phyloP scores from a whole-genome alignment of 495 filamentous ascomycete species.

The Penicillium antarcticum region DNA sequence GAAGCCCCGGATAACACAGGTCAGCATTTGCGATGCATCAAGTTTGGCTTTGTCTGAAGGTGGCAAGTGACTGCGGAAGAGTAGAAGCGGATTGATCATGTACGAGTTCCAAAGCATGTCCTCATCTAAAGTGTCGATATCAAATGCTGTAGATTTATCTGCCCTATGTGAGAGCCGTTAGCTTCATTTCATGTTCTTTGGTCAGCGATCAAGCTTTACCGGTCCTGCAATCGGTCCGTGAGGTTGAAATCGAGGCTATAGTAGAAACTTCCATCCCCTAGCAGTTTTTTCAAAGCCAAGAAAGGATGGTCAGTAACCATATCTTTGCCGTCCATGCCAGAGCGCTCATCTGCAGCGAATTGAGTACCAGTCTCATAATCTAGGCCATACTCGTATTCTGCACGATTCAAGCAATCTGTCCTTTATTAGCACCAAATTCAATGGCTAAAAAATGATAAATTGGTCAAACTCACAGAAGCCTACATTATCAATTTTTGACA shows the following conservation, averaged over 20 bases:
- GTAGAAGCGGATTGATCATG: conserved; percentile 90
- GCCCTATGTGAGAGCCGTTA: conserved; percentile 39
- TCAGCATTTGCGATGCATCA: conserved; percentile 82
- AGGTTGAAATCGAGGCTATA: conserved; percentile 97
- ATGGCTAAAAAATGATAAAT: not conserved
- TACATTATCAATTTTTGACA: conserved; percentile 81
- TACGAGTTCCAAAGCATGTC: conserved; percentile 96
- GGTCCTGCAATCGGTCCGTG: conserved; percentile 88
- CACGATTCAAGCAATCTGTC: conserved; percentile 76
- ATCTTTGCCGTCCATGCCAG: conserved; percentile 61
- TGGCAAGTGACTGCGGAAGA: conserved; percentile 78
- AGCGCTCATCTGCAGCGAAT: conserved; percentile 49
- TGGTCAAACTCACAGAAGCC: conserved; percentile 65
- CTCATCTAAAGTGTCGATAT: conserved; percentile 80
- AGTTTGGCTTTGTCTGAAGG: conserved; percentile 67
- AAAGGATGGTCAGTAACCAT: conserved; percentile 79
- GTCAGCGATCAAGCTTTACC: conserved; percentile 44
- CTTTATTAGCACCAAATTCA: conserved; percentile 1
- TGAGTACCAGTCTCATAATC: conserved; percentile 57
- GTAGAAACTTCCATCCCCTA: conserved; percentile 95
- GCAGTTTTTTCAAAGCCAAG: conserved; percentile 80
- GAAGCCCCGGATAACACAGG: conserved; percentile 91
- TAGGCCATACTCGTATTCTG: conserved; percentile 73
- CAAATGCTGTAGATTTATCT: conserved; percentile 57
- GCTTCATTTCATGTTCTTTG: conserved; percentile 28